Evolutionary conservation across 768 basidiomycete genomes (phyloP).

Genomic region (Suillus luteus): DNA sequence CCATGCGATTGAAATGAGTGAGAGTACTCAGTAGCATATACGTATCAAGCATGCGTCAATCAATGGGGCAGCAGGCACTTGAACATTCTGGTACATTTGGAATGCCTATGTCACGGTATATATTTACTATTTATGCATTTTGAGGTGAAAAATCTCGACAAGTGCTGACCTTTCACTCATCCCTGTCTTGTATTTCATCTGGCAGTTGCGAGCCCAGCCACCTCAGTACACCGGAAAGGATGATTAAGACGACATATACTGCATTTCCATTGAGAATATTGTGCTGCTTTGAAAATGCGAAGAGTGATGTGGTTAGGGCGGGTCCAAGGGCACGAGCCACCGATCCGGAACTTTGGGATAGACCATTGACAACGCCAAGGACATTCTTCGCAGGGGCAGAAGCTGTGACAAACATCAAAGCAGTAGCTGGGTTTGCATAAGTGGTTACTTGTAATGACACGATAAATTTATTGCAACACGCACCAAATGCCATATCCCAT

Average conservation of each 20-base stretch:
- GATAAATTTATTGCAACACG: slow-evolving; percentile 14
- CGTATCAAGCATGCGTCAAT: background rate
- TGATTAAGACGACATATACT: slow-evolving; percentile 45
- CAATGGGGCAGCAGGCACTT: background rate
- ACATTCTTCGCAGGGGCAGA: slow-evolving; percentile 54
- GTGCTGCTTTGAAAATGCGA: slow-evolving; percentile 51
- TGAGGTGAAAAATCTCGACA: background rate
- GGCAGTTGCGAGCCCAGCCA: slow-evolving; percentile 43
- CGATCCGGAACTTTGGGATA: slow-evolving; percentile 50
- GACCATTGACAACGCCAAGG: slow-evolving; percentile 59
- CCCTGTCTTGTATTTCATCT: slow-evolving; percentile 38
- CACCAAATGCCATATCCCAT: slow-evolving; percentile 47
- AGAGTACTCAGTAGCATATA: background rate
- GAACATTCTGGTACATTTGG: background rate
- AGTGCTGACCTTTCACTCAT: slow-evolving; percentile 17
- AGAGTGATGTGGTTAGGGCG: slow-evolving; percentile 49
- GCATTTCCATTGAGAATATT: slow-evolving; percentile 52
- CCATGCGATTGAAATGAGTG: background rate
- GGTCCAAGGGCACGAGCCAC: slow-evolving; percentile 53
- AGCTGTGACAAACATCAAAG: slow-evolving; percentile 54
- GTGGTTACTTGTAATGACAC: slow-evolving; percentile 6
- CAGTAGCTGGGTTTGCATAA: slow-evolving; percentile 39
- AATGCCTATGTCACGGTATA: too few relatives aligned
- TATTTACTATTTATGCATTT: background rate
- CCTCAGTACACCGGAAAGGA: slow-evolving; percentile 32